These are phyloP conservation scores for Solanum gandarillasii DNA, from an alignment of 257 asterid species.

Conservation along the genomic window DNA sequence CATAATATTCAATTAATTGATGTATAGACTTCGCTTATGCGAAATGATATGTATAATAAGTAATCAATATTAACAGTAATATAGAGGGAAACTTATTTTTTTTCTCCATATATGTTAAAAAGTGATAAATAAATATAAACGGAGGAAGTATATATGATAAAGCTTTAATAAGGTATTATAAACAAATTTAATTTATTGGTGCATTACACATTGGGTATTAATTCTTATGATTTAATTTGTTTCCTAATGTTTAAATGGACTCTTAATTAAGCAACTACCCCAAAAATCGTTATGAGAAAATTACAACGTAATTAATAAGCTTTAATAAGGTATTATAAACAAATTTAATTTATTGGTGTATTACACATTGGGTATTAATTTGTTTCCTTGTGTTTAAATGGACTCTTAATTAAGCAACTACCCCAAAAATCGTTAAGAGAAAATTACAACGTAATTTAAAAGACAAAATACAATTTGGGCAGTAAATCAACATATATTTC, in stretches of 20 bases:
- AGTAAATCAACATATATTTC: neutral
- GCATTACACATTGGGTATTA: neutral
- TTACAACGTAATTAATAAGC: neutral
- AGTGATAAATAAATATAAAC: too few species aligned
- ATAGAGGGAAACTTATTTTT: too few species aligned
- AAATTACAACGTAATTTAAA: neutral
- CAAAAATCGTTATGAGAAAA: neutral
- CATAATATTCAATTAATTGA: too few species aligned
- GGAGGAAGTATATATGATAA: neutral
- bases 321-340: neutral
- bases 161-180: neutral
- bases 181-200: too few species aligned
- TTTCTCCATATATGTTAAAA: too few species aligned
- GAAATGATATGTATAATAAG: too few species aligned
- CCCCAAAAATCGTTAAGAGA: neutral
- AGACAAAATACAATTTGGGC: neutral
- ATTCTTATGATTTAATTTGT: neutral
- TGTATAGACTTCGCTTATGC: too few species aligned
- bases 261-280: neutral
- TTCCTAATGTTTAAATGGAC: neutral
- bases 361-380: neutral
- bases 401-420: neutral
- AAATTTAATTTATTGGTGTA: too few species aligned
- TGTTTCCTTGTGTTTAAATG: neutral
- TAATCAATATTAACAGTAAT: too few species aligned